Percentiles rank a stretch among this genome's conserved stretches.
These are phyloP conservation scores for Purshia tridentata DNA, from an alignment of 306 rosid species.

Conservation along the genomic window DNA sequence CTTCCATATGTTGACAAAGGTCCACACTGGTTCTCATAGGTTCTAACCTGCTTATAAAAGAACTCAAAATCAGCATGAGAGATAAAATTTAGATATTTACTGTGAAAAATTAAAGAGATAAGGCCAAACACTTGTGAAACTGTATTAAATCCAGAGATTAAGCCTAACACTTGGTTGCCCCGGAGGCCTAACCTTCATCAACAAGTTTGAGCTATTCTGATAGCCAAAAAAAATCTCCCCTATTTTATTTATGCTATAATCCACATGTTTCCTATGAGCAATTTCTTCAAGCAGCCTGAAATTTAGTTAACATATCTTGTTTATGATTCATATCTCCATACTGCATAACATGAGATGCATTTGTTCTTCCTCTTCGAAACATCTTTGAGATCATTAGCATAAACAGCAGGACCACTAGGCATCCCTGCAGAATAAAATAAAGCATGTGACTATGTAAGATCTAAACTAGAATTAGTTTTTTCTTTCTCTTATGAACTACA, in stretches of 20 bases:
- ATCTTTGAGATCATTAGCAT: conserved; percentile 36
- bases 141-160: no score
- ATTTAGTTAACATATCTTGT: conserved; percentile 32
- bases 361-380: conserved; percentile 43
- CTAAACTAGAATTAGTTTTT: neutral
- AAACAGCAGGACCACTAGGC: conserved; percentile 13
- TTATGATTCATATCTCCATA: conserved; percentile 37
- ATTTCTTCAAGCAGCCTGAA: conserved; percentile 30
- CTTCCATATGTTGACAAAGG: conserved; percentile 37
- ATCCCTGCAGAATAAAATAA: conserved; percentile 35
- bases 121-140: no score
- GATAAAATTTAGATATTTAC: neutral
- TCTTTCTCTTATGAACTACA: neutral
- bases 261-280: conserved; percentile 30
- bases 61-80: neutral
- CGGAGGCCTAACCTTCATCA: no score
- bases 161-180: no score
- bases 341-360: conserved; percentile 47
- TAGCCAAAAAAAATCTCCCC: conserved; percentile 41
- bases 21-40: conserved; percentile 39
- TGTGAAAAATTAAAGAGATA: no score
- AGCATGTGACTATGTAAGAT: no score
- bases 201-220: conserved; percentile 15
- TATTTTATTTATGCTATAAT: conserved; percentile 25
- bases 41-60: conserved; percentile 12